Conservation (phyloP, 2,329 filamentous ascomycete genomes). For the Botrytis sinoallii region DNA sequence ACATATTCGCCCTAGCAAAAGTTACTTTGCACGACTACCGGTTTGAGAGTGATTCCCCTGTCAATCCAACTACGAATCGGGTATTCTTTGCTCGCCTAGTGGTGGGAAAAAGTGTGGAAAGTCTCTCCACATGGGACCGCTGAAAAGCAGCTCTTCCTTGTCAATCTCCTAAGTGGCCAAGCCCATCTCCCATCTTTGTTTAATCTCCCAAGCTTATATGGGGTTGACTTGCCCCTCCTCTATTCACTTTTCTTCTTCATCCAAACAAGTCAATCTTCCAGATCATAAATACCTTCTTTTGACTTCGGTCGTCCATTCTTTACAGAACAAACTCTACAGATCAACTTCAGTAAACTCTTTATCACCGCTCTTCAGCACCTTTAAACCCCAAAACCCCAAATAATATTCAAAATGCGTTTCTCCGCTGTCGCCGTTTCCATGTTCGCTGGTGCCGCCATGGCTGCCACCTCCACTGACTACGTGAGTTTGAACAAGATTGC, state of each 20-base stretch:
- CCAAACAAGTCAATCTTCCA: slow-evolving; percentile 27
- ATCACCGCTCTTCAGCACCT: slow-evolving; percentile 29
- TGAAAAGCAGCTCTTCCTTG: slow-evolving; percentile 15
- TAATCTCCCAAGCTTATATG: slow-evolving; percentile 30
- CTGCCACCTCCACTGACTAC: slow-evolving; percentile 18
- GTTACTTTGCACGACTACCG: slow-evolving; percentile 3
- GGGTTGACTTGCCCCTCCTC: slow-evolving; percentile 16
- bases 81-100: background rate
- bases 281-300: slow-evolving; percentile 26
- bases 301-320: slow-evolving; percentile 39
- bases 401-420: slow-evolving; percentile 26
- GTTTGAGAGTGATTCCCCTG: slow-evolving; percentile 12
- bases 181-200: slow-evolving; percentile 12
- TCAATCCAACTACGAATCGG: slow-evolving; percentile 9
- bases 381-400: background rate
- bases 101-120: slow-evolving; percentile 1
- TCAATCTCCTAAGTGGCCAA: background rate
- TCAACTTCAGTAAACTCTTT: slow-evolving; percentile 17
- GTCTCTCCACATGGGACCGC: slow-evolving; percentile 16
- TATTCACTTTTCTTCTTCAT: slow-evolving; percentile 26
- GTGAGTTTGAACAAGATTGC: background rate
- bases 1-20: background rate
- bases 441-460: slow-evolving; percentile 22
- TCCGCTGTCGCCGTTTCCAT: slow-evolving; percentile 22
- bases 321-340: slow-evolving; percentile 34